A percentile compares a stretch with the other conserved stretches of the same genome.
phyloP scores from a whole-genome alignment of 2,329 filamentous ascomycete species.

The Sclerotinia minor region DNA sequence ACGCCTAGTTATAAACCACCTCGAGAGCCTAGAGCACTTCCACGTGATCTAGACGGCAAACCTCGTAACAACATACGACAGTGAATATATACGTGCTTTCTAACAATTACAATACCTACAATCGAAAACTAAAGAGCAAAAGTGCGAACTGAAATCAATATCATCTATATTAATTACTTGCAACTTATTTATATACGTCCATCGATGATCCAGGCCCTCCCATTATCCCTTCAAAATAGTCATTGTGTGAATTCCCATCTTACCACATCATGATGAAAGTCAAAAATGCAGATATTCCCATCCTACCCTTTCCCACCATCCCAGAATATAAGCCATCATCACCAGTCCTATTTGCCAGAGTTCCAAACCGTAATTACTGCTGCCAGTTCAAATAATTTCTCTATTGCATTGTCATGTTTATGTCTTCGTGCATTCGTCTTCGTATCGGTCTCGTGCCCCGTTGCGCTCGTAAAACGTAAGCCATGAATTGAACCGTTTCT shows the following conservation, averaged over 20 bases:
- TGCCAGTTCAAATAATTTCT: neutral
- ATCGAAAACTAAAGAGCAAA: neutral
- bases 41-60: no score
- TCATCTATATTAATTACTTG: neutral
- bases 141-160: neutral
- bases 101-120: no score
- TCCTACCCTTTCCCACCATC: neutral
- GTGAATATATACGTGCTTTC: no score
- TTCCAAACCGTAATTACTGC: constrained; percentile 7
- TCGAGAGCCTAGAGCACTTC: no score
- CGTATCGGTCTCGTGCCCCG: neutral
- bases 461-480: constrained; percentile 1
- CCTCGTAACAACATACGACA: no score
- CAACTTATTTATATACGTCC: neutral
- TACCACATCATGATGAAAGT: neutral
- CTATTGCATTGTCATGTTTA: neutral
- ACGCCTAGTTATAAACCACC: no score
- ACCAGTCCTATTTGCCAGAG: constrained; percentile 2
- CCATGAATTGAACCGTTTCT: neutral
- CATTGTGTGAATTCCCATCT: neutral
- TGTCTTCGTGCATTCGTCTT: constrained; percentile 12
- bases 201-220: neutral
- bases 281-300: neutral
- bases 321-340: constrained; percentile 7
- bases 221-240: neutral